These are phyloP conservation scores for Teratosphaeria nubilosa DNA, from an alignment of 2,329 filamentous ascomycete genomes.

Conservation along the genomic window DNA sequence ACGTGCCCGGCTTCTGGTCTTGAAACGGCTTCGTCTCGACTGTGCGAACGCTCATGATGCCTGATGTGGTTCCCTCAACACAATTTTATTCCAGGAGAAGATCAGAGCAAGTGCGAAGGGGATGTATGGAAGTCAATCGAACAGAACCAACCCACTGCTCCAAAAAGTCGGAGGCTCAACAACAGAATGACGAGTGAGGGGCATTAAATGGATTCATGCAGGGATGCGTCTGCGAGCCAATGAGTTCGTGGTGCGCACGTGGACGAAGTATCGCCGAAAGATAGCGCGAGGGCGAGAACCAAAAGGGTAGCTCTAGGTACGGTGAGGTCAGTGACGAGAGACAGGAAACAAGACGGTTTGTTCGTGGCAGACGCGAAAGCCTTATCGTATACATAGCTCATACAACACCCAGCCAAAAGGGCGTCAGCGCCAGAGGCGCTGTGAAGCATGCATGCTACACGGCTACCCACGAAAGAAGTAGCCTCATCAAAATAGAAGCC, in stretches of 20 bases:
- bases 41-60: conserved; percentile 61
- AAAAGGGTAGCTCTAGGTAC: background rate
- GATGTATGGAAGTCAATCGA: background rate
- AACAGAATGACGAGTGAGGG: background rate
- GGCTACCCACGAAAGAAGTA: background rate
- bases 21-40: conserved; percentile 72
- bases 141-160: background rate
- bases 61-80: conserved; percentile 9
- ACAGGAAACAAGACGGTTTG: background rate
- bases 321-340: background rate
- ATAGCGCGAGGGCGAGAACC: background rate
- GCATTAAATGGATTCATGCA: background rate
- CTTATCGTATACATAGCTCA: background rate
- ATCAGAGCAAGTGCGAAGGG: background rate
- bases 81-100: background rate
- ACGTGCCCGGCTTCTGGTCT: conserved; percentile 99
- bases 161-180: background rate
- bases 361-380: background rate
- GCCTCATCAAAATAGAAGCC: background rate
- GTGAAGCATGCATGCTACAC: background rate
- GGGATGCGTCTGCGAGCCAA: background rate
- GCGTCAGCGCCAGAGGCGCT: background rate
- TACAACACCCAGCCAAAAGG: background rate
- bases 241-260: background rate
- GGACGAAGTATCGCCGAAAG: background rate